Evolutionary conservation across 441 rosid species (phyloP).

Genomic region (Aquilaria agallochum): DNA sequence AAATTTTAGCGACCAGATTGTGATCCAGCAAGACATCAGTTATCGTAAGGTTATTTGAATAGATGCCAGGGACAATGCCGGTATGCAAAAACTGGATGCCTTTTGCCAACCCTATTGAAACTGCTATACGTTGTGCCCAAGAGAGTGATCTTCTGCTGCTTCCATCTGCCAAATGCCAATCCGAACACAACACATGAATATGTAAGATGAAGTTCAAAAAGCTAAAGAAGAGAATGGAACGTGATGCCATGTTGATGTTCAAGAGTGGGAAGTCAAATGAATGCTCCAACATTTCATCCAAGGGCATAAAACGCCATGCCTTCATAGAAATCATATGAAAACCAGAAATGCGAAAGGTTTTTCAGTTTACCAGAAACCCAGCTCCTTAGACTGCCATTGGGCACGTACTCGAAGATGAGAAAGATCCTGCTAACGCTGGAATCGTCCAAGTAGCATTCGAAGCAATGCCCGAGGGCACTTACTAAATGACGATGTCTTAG

Average conservation of each 20-base stretch:
- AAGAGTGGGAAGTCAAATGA: too few species aligned
- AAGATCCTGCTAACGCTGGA: constrained; percentile 85
- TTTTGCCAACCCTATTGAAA: constrained; percentile 71
- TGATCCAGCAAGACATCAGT: constrained; percentile 75
- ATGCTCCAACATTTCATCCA: too few species aligned
- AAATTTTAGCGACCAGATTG: constrained; percentile 63
- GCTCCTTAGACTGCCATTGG: constrained; percentile 70
- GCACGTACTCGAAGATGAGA: constrained; percentile 72
- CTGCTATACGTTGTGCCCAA: constrained; percentile 78
- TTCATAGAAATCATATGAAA: too few species aligned
- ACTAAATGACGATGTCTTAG: constrained; percentile 80
- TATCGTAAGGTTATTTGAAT: constrained; percentile 62
- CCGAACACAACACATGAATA: too few species aligned
- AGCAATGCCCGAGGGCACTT: constrained; percentile 88
- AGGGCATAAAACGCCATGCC: too few species aligned
- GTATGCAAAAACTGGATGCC: constrained; percentile 89
- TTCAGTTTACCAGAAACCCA: constrained; percentile 68
- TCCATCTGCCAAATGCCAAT: constrained; percentile 32
- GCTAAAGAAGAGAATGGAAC: too few species aligned
- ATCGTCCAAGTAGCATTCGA: constrained; percentile 83
- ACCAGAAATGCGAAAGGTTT: constrained; percentile 3
- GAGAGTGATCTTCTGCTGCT: constrained; percentile 37
- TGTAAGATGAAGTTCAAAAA: too few species aligned
- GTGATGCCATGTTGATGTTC: too few species aligned
- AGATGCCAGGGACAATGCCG: constrained; percentile 79